Percentiles rank a stretch among this genome's conserved stretches.
phyloP scores from a whole-genome alignment of 805 yeast species.

The Wilhelminamyces savonicus region DNA sequence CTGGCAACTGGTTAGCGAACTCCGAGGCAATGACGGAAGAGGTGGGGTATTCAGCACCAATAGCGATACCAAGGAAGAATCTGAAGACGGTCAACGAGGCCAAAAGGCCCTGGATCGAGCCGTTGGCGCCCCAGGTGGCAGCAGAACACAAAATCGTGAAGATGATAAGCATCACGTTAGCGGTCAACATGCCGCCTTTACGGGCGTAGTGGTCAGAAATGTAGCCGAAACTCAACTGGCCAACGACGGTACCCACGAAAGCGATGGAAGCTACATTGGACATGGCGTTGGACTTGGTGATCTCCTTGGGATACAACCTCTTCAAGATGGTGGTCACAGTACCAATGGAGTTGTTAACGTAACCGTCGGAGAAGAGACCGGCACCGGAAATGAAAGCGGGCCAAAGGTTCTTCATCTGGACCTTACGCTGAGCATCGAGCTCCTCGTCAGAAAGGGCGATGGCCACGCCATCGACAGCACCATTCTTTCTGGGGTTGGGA shows the following conservation, averaged over 20 bases:
- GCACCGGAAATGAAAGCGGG: constrained; percentile 61
- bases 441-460: constrained; percentile 2
- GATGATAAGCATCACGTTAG: constrained; percentile 67
- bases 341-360: constrained; percentile 78
- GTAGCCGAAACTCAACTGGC: constrained; percentile 76
- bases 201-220: constrained; percentile 76
- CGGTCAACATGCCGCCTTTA: constrained; percentile 74
- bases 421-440: too few species aligned
- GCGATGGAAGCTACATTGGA: constrained; percentile 82
- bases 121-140: constrained; percentile 67
- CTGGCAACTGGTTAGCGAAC: constrained; percentile 70
- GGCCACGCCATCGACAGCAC: constrained; percentile 1
- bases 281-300: constrained; percentile 60
- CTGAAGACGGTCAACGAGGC: constrained; percentile 80
- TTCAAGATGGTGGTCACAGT: constrained; percentile 69
- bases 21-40: constrained; percentile 93
- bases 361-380: constrained; percentile 91
- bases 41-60: constrained; percentile 94
- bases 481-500: constrained; percentile 17
- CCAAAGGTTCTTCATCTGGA: constrained; percentile 20
- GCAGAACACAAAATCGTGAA: constrained; percentile 70
- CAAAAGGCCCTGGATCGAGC: constrained; percentile 68
- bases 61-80: constrained; percentile 83
- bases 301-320: constrained; percentile 57
- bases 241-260: constrained; percentile 87